Percentiles rank a stretch among this genome's conserved stretches.
These are phyloP conservation scores for Lactarius trivialis DNA, from an alignment of 768 basidiomycete genomes.

Conservation along the genomic window DNA sequence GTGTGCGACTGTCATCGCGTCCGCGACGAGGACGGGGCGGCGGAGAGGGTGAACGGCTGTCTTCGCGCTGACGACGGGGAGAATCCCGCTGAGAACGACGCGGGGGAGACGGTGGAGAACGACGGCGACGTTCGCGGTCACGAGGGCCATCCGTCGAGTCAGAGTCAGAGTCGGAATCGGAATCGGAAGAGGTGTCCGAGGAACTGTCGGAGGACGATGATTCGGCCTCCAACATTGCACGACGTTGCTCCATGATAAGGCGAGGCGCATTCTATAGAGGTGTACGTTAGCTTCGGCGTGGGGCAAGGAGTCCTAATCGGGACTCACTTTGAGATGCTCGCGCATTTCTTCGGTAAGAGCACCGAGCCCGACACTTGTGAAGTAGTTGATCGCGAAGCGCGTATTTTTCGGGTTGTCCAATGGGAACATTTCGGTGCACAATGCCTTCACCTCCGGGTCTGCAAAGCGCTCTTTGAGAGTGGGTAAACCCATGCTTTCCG, in stretches of 20 bases:
- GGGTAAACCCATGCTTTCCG: constrained; percentile 89
- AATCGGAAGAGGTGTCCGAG: constrained; percentile 33
- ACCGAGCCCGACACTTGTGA: constrained; percentile 91
- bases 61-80: constrained; percentile 21
- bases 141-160: constrained; percentile 33
- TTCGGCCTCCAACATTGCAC: constrained; percentile 73
- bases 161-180: constrained; percentile 35
- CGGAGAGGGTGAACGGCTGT: constrained; percentile 21
- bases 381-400: constrained; percentile 95
- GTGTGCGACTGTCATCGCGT: constrained; percentile 16
- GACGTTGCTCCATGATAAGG: constrained; percentile 90
- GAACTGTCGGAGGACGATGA: constrained; percentile 40
- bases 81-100: constrained; percentile 25
- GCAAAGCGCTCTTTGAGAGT: constrained; percentile 82
- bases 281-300: constrained; percentile 8
- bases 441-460: constrained; percentile 71
- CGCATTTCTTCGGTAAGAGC: constrained; percentile 93
- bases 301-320: background rate
- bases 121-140: constrained; percentile 27
- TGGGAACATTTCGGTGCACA: constrained; percentile 86
- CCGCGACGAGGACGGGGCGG: constrained; percentile 21
- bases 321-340: constrained; percentile 81
- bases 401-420: constrained; percentile 96
- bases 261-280: constrained; percentile 76
- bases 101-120: constrained; percentile 31